Base-by-base conservation (phyloP, 2,329 filamentous ascomycete species). In the Trichoderma arundinaceum region DNA sequence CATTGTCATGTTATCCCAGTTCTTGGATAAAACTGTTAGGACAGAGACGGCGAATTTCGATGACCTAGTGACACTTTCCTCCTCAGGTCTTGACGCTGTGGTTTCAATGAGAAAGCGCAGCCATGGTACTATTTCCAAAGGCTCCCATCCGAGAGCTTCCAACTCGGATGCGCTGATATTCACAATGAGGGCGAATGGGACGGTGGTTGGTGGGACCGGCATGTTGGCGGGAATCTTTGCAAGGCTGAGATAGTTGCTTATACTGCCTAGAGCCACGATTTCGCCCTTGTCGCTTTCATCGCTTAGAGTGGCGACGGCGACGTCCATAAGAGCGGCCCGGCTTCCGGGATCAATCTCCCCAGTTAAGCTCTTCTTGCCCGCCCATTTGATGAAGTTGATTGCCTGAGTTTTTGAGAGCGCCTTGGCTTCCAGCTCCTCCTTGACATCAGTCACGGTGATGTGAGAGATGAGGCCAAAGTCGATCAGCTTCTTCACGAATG, bases 401-500 rank as follows among this genome's bases (percentile, higher is more conserved):
- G 97, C 83, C 76, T 98, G 94, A 38, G 85, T 82, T 68, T 92
- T 90, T 54, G 86, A 90, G 66, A 99, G 82, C 1, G 95, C 92
- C 72, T 92, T 93, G 7, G 88, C 86, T 72, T 93, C 92, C 3
- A 99, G 82, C 71, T 97, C 94, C 67, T 88, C 82, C 68, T 89
- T 91, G 67, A 99, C 92, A 74, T 99, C 95, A 4, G 88, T 86
- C 33, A 95, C 89, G 0, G 92, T 97, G 65, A 98, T 91, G 69
- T 93, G 89, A 1, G 88, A 91, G n/a, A 99, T 86, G 64, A 98
- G 83, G 1, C 92, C 93, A 74, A 93, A 95, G 41, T 94, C 91
- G 65, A 90, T 89, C 52, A 99, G 79, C 71, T 92, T 93, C 66
- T 85, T 85, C 66, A 98, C 87, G 71, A 99, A 96, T 0, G 84